These are phyloP conservation scores for Amylostereum areolatum DNA, from an alignment of 1,284 basidiomycete genomes.

Conservation along the genomic window DNA sequence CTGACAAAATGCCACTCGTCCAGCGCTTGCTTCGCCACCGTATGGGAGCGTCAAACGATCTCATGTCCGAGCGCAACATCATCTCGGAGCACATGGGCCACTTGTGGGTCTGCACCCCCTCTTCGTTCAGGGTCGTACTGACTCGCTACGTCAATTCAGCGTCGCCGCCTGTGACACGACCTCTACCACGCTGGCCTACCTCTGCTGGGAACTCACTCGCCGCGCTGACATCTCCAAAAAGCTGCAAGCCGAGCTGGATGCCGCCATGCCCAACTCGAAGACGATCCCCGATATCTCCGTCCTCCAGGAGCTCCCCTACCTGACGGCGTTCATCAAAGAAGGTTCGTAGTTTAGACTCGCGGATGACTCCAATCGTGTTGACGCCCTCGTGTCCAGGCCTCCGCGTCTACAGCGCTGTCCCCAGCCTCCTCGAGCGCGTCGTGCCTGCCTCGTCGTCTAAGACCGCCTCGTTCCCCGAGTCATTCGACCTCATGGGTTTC, in stretches of 20 bases:
- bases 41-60: constrained; percentile 38
- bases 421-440: constrained; percentile 68
- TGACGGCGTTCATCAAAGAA: constrained; percentile 74
- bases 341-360: constrained; percentile 32
- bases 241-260: constrained; percentile 64
- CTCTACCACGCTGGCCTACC: constrained; percentile 65
- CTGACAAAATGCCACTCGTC: constrained; percentile 35
- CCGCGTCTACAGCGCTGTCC: constrained; percentile 62
- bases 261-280: constrained; percentile 54
- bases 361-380: not conserved
- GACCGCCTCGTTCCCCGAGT: constrained; percentile 42
- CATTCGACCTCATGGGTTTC: constrained; percentile 72
- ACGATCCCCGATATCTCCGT: constrained; percentile 52
- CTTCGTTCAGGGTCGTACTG: not conserved
- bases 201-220: constrained; percentile 70
- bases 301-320: constrained; percentile 59
- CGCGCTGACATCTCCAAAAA: constrained; percentile 59
- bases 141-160: constrained; percentile 27
- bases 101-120: constrained; percentile 38
- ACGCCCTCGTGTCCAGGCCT: constrained; percentile 37
- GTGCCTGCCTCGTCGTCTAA: constrained; percentile 54
- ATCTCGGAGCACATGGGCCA: constrained; percentile 76
- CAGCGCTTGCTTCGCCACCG: constrained; percentile 60
- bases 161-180: constrained; percentile 74
- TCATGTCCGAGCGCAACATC: constrained; percentile 62